Evolutionary conservation across 2,329 filamentous ascomycete species (phyloP), one percentile per base, ranked within the genome.

Genomic region (Aspergillus brasiliensis): DNA sequence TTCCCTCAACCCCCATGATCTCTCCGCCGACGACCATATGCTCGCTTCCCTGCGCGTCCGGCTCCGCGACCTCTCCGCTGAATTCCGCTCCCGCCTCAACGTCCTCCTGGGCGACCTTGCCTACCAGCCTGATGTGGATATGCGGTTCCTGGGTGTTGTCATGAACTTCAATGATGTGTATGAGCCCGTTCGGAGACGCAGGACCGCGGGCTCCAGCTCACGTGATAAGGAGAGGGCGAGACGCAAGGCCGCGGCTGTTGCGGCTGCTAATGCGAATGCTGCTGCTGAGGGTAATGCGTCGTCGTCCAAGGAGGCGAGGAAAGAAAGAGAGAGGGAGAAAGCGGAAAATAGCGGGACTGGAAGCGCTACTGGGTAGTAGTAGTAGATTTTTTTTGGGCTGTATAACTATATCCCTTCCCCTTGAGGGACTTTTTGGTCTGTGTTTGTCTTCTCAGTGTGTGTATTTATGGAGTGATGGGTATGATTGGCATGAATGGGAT

Each of bases 101-200:
- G 82, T 93, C 42, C 79, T 99, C 57, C 81, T 99, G 3, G 92
- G 95, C 13, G 96, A 99, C 74, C 77, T 99, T 64, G 90, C 92
- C 8, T 94, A 96, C 77, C 94, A 98, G 77, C 89, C 92, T 0
- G 95, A 99, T 74, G 88, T 93, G 54, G 95, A 99, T 75, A 91
- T 99, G 88, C 85, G 94, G 57, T 98, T 98, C 81, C 79, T 99
- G 66, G 95, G 92, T 40, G 92, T 98, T 49, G 91, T 95, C 42
- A 98, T 99, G 92, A 99, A 98, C 78, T 99, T 98, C 78, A 99
- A 99, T 77, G 94, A 98, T 74, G 91, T 96, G 25, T 98, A 98
- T 76, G 86, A 91, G 76, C 91, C 91, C 13, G 85, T 88, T 69
- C 85, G 88, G 73, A 87, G 88, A 77, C 78, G 83, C 60, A 71